Percentiles rank a stretch among this genome's conserved stretches.
These are phyloP conservation scores for Cenococcum geophilum DNA, from an alignment of 495 filamentous ascomycete species.

Conservation along the genomic window DNA sequence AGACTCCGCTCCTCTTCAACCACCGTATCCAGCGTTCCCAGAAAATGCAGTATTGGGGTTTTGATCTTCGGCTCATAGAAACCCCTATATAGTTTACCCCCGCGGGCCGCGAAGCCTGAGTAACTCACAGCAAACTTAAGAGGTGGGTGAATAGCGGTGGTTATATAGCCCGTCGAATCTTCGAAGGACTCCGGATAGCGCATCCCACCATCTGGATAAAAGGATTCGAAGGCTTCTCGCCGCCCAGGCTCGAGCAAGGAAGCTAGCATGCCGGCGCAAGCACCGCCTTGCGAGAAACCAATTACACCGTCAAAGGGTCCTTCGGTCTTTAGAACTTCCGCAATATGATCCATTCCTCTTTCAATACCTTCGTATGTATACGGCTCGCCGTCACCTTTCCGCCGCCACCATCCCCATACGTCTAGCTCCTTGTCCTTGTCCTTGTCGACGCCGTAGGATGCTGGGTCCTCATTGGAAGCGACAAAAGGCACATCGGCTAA, in stretches of 20 bases:
- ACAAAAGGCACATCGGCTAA: slow-evolving; percentile 64
- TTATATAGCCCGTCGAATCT: slow-evolving; percentile 40
- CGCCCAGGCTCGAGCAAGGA: slow-evolving; percentile 59
- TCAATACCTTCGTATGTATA: slow-evolving; percentile 59
- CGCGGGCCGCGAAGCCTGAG: slow-evolving; percentile 63
- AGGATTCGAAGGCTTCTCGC: slow-evolving; percentile 43
- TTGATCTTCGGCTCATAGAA: slow-evolving; percentile 71
- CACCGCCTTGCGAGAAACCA: slow-evolving; percentile 44
- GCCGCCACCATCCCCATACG: slow-evolving; percentile 78
- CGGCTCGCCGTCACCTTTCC: slow-evolving; percentile 52
- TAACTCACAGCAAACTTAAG: slow-evolving; percentile 77
- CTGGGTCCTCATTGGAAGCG: neutral
- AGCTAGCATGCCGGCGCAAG: slow-evolving; percentile 50
- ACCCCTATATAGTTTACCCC: slow-evolving; percentile 52
- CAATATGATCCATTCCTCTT: slow-evolving; percentile 55
- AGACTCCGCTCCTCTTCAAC: slow-evolving; percentile 69
- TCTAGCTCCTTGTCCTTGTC: slow-evolving; percentile 46
- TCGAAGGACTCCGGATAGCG: slow-evolving; percentile 48
- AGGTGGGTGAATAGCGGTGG: slow-evolving; percentile 49
- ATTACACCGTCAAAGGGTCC: slow-evolving; percentile 43
- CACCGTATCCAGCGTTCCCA: slow-evolving; percentile 82
- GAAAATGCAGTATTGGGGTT: slow-evolving; percentile 75
- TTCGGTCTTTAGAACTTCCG: slow-evolving; percentile 48
- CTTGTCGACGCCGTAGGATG: slow-evolving; percentile 22
- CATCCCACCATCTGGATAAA: slow-evolving; percentile 37